Base-by-base conservation (phyloP, 2,329 filamentous ascomycete species). In the Fusarium cyanostomum region DNA sequence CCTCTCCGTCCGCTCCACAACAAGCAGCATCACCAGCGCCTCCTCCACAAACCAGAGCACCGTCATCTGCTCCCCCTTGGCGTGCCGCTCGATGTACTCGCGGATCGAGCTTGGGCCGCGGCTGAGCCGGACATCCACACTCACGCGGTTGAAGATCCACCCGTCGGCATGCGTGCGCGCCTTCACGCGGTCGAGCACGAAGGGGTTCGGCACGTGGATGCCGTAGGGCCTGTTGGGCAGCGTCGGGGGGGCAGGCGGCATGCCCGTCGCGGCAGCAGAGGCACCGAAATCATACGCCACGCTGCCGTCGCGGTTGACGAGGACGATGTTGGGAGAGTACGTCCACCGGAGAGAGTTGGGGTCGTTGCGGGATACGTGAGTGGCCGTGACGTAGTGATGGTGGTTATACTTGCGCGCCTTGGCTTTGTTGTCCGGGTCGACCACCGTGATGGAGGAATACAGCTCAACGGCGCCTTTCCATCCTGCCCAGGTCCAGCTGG, bases 401-500 rank as follows among this genome's bases (percentile, higher is more conserved):
- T 71, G 72, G 21, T 76, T 69, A 9, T 73, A 60, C 60, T 75
- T 76, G 44, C 71, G 71, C 16, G 70, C 66, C 31, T 70, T 64
- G 21, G 58, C 39, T 27, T 67, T 73, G 34, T 62, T 70, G 15
- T 73, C 72, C 2, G 72, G 65, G 26, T 75, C 74, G 7, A 69
- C 66, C n/a, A 76, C 68, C 3, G 69, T 63, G 21, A 76, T 71
- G 10, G 73, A 74, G 7, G 74, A 76, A 56, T 72, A 68, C 38
- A 77, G 60, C 27, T 76, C 74, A 11, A 76, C 75, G 6, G 72
- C 62, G 12, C 75, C 75, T 15, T 70, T 66, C 75, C 75, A 77
- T 2, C 75, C 75, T 3, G 74, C 74, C 75, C 75, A 77, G 2
- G 74, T 74, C 75, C 75, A 77, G 56, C 75, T 77, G 8, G 75